A percentile compares a stretch with the other conserved stretches of the same genome.
phyloP scores from a whole-genome alignment of 345 rosid genomes.

The Ceriops zippeliana region DNA sequence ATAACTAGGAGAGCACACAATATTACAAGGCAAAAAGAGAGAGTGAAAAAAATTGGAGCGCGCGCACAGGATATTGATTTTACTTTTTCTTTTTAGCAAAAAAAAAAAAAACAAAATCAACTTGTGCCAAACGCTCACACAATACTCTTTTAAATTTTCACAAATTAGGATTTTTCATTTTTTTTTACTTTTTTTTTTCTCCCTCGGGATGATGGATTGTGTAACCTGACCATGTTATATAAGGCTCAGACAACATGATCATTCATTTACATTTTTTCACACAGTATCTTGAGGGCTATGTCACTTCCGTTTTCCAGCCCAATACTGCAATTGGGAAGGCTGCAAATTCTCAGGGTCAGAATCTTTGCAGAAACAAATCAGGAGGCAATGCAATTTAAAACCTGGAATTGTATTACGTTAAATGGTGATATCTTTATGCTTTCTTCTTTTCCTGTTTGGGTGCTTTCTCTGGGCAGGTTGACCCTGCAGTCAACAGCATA shows the following conservation, averaged over 20 bases:
- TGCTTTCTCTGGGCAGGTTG: too few relatives aligned
- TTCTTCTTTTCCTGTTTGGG: not conserved
- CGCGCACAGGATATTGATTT: too few relatives aligned
- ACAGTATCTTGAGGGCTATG: not conserved
- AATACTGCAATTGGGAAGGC: conserved; percentile 36
- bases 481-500: too few relatives aligned
- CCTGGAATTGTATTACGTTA: conserved; percentile 23
- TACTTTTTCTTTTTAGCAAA: too few relatives aligned
- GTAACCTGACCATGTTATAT: conserved; percentile 32
- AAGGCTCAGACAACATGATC: conserved; percentile 26
- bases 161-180: too few relatives aligned
- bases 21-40: too few relatives aligned
- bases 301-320: conserved; percentile 32
- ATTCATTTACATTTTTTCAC: conserved; percentile 11
- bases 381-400: conserved; percentile 53
- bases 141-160: too few relatives aligned
- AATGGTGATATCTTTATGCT: conserved; percentile 37
- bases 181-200: too few relatives aligned
- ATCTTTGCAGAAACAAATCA: conserved; percentile 52
- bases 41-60: too few relatives aligned
- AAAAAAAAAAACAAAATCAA: too few relatives aligned
- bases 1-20: too few relatives aligned
- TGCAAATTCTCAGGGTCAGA: conserved; percentile 52
- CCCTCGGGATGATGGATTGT: conserved; percentile 14
- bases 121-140: too few relatives aligned